phyloP scores from a whole-genome alignment of 768 basidiomycete species.

The Infundibulicybe gibba region DNA sequence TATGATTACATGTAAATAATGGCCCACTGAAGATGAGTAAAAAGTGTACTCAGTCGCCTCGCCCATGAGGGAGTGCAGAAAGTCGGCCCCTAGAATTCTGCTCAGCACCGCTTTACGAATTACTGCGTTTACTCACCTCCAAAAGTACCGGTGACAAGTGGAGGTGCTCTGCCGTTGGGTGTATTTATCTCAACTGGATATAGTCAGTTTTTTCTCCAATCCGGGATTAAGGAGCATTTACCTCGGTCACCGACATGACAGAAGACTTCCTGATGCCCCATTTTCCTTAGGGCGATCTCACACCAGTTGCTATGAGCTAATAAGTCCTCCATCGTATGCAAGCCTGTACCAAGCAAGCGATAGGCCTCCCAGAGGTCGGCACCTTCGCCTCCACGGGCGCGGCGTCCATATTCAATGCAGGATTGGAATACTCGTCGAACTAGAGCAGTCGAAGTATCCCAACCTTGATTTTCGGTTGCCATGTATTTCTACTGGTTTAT shows the following conservation, averaged over 20 bases:
- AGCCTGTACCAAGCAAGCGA: constrained; percentile 63
- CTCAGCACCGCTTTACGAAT: neutral
- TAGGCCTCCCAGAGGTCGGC: constrained; percentile 64
- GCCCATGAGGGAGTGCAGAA: constrained; percentile 61
- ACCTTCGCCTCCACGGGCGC: constrained; percentile 48
- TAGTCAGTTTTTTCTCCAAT: constrained; percentile 10
- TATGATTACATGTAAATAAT: constrained; percentile 14
- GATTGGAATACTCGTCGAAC: constrained; percentile 56
- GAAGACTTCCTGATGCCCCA: constrained; percentile 72
- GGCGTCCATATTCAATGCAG: constrained; percentile 69
- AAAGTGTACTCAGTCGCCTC: constrained; percentile 54
- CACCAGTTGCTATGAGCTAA: constrained; percentile 80
- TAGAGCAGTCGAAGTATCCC: constrained; percentile 73
- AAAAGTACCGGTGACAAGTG: constrained; percentile 68
- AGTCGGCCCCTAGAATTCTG: constrained; percentile 42
- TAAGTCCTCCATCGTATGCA: constrained; percentile 72
- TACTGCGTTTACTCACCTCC: constrained; percentile 31
- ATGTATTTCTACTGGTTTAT: constrained; percentile 60
- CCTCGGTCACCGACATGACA: constrained; percentile 74
- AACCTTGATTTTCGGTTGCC: constrained; percentile 61
- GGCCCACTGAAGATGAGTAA: neutral
- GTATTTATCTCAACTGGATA: constrained; percentile 41
- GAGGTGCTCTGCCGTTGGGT: constrained; percentile 52
- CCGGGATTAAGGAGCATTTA: constrained; percentile 5
- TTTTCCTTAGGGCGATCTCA: constrained; percentile 65